These are phyloP conservation scores for Blastobotrys robertii DNA, from an alignment of 805 yeast species.

Conservation along the genomic window DNA sequence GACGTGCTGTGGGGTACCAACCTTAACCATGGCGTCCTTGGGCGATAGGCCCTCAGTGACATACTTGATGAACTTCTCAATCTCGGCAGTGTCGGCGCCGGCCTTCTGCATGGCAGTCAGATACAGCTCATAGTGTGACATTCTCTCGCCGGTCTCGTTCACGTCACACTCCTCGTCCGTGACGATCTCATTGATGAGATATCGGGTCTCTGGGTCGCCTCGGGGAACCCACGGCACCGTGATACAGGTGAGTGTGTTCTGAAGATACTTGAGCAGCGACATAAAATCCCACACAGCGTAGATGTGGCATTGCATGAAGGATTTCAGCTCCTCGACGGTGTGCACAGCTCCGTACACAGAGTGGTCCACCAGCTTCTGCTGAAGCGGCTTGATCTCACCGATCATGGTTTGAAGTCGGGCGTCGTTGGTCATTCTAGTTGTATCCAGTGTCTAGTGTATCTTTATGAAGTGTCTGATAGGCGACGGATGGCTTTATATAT, in stretches of 20 bases:
- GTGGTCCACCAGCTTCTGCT: conserved; percentile 13
- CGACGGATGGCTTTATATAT: not conserved
- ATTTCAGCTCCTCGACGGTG: conserved; percentile 10
- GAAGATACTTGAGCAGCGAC: conserved; percentile 14
- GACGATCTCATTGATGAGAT: conserved; percentile 16
- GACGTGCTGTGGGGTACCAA: conserved; percentile 8
- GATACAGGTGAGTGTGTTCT: conserved; percentile 13
- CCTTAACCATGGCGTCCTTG: conserved; percentile 6
- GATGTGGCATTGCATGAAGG: conserved; percentile 14
- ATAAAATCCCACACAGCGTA: conserved; percentile 18
- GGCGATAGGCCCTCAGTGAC: conserved; percentile 6
- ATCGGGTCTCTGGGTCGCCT: conserved; percentile 14
- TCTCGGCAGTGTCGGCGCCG: conserved; percentile 10
- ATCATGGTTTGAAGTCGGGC: conserved; percentile 10
- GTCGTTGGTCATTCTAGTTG: conserved; percentile 3
- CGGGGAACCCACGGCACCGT: conserved; percentile 15
- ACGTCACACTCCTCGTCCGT: conserved; percentile 15
- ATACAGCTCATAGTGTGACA: conserved; percentile 16
- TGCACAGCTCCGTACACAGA: conserved; percentile 12
- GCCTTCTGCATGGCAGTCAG: conserved; percentile 13
- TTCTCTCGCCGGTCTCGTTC: conserved; percentile 13
- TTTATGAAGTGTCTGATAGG: not conserved
- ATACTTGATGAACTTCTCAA: conserved; percentile 8
- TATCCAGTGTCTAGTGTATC: not conserved
- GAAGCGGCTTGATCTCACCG: conserved; percentile 12